These are phyloP conservation scores for Naematelia aurantialba DNA, from an alignment of 768 basidiomycete genomes.

Conservation along the genomic window DNA sequence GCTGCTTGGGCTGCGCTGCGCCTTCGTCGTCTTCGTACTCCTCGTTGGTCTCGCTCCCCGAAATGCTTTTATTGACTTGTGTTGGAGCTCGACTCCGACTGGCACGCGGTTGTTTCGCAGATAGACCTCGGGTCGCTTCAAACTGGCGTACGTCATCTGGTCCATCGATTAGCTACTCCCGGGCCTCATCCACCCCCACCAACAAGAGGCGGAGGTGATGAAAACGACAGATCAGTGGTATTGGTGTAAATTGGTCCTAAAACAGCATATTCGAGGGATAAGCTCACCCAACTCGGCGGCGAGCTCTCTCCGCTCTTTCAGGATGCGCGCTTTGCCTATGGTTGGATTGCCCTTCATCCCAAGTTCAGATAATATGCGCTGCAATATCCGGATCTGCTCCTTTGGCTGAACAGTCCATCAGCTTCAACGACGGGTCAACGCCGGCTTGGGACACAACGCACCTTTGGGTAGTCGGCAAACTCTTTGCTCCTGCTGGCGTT, in stretches of 20 bases:
- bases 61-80: slow-evolving; percentile 3
- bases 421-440: neutral
- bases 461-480: slow-evolving; percentile 32
- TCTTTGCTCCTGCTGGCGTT: slow-evolving; percentile 44
- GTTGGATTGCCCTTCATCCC: slow-evolving; percentile 78
- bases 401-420: slow-evolving; percentile 18
- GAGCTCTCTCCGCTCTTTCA: slow-evolving; percentile 69
- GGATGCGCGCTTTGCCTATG: slow-evolving; percentile 72
- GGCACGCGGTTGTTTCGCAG: slow-evolving; percentile 4
- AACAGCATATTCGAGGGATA: neutral
- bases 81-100: slow-evolving; percentile 1
- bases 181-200: no score
- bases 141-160: slow-evolving; percentile 44
- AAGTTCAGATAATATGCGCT: slow-evolving; percentile 45
- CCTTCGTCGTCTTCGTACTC: slow-evolving; percentile 9
- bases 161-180: neutral
- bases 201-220: neutral
- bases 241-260: neutral
- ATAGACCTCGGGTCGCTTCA: slow-evolving; percentile 35
- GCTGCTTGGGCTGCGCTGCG: slow-evolving; percentile 8
- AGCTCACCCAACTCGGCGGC: slow-evolving; percentile 70
- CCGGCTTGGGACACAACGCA: slow-evolving; percentile 10
- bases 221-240: neutral
- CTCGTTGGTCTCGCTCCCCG: slow-evolving; percentile 1
- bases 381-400: slow-evolving; percentile 30